Percentiles rank a stretch among this genome's conserved stretches.
phyloP scores from a whole-genome alignment of 768 basidiomycete genomes.

The Trametes punicea region DNA sequence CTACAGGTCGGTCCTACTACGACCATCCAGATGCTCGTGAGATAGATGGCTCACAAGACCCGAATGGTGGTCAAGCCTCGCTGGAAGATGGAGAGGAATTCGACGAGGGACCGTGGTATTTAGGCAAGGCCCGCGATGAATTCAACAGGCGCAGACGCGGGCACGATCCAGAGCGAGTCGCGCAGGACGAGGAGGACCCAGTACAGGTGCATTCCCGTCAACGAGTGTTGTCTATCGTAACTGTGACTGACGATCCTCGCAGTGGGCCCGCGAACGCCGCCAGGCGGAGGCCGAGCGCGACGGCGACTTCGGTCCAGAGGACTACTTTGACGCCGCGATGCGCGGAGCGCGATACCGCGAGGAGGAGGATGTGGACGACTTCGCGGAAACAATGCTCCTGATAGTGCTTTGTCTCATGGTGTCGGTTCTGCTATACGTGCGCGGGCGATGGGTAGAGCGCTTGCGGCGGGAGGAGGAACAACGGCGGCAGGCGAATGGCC shows the following conservation, averaged over 20 bases:
- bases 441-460: constrained; percentile 73
- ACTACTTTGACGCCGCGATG: constrained; percentile 71
- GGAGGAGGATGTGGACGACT: constrained; percentile 66
- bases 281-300: constrained; percentile 72
- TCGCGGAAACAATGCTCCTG: constrained; percentile 76
- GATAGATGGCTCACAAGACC: constrained; percentile 19
- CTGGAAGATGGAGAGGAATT: constrained; percentile 26
- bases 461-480: constrained; percentile 59
- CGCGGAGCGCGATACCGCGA: constrained; percentile 53
- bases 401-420: constrained; percentile 70
- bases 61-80: neutral
- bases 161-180: constrained; percentile 30
- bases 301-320: constrained; percentile 75
- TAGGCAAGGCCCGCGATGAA: constrained; percentile 80
- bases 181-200: constrained; percentile 62
- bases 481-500: constrained; percentile 31
- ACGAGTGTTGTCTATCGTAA: neutral
- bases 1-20: constrained; percentile 18
- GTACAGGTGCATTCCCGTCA: constrained; percentile 52
- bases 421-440: constrained; percentile 72
- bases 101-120: constrained; percentile 57
- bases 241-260: constrained; percentile 8
- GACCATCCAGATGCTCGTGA: constrained; percentile 17
- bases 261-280: constrained; percentile 79
- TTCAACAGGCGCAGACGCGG: constrained; percentile 55